phyloP scores from a whole-genome alignment of 495 filamentous ascomycete genomes.

The Hypoxylon fragiforme region DNA sequence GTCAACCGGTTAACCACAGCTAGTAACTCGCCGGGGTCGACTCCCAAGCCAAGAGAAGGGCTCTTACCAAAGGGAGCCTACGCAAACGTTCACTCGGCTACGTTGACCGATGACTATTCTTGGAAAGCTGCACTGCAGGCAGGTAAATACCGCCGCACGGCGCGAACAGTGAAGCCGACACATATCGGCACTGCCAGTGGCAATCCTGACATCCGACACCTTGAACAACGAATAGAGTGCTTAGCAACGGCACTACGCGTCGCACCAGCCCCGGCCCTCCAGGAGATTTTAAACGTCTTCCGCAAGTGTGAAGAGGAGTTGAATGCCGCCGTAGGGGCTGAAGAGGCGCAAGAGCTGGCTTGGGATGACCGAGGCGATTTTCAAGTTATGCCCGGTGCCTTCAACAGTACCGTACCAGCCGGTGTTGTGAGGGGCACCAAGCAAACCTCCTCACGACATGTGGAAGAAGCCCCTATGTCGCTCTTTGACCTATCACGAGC shows the following conservation, averaged over 20 bases:
- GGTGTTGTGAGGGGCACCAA: slow-evolving; percentile 23
- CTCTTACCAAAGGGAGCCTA: slow-evolving; percentile 5
- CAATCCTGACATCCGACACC: slow-evolving; percentile 62
- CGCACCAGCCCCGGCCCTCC: slow-evolving; percentile 73
- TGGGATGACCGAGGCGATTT: slow-evolving; percentile 70
- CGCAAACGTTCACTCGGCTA: neutral
- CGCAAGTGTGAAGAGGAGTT: slow-evolving; percentile 88
- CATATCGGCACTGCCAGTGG: slow-evolving; percentile 57
- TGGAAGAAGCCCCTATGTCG: slow-evolving; percentile 87
- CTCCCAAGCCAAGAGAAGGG: slow-evolving; percentile 5
- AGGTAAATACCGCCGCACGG: slow-evolving; percentile 70
- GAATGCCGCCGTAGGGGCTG: slow-evolving; percentile 64
- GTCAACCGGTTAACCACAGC: slow-evolving; percentile 61
- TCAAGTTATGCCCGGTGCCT: slow-evolving; percentile 67
- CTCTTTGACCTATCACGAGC: slow-evolving; percentile 88
- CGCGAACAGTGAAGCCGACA: slow-evolving; percentile 48
- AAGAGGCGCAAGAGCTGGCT: slow-evolving; percentile 72
- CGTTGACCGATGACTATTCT: slow-evolving; percentile 70
- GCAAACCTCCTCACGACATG: slow-evolving; percentile 30
- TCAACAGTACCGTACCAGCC: slow-evolving; percentile 42
- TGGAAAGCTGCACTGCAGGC: slow-evolving; percentile 93
- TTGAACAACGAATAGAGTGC: slow-evolving; percentile 88
- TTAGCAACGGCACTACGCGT: slow-evolving; percentile 82
- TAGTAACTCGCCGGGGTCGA: slow-evolving; percentile 30
- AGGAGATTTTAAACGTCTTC: slow-evolving; percentile 84